These are phyloP conservation scores for Dactylellina sp. DNA, from an alignment of 2,329 filamentous ascomycete genomes.

Conservation along the genomic window DNA sequence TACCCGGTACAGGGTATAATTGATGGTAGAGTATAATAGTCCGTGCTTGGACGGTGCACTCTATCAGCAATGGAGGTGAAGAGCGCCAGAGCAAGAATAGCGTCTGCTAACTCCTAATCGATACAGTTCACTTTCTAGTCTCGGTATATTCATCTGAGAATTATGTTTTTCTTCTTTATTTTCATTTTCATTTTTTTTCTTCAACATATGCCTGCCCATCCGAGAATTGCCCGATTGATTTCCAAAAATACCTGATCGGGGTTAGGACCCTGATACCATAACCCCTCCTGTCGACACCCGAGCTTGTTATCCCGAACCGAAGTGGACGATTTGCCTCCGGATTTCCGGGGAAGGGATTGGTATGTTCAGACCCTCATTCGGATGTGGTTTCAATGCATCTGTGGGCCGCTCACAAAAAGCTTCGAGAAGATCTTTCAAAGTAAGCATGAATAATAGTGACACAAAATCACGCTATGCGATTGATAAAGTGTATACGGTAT, in stretches of 20 bases:
- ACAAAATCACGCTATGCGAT: conserved; percentile 32
- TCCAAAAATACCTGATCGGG: conserved; percentile 31
- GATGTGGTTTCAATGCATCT: conserved; percentile 32
- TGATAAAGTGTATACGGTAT: conserved; percentile 20
- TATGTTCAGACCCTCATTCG: conserved; percentile 46
- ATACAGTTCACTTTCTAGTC: conserved; percentile 7
- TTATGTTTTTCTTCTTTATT: not conserved
- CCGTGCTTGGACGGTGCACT: conserved; percentile 35
- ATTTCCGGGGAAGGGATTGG: conserved; percentile 45
- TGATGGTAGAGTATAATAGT: conserved; percentile 22
- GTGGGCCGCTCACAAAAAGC: conserved; percentile 16
- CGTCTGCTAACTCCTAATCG: conserved; percentile 18
- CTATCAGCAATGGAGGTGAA: conserved; percentile 3
- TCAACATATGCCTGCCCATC: conserved; percentile 13
- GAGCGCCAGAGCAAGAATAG: no score
- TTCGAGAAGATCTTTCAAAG: conserved; percentile 52
- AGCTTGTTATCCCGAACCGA: conserved; percentile 55
- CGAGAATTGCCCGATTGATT: conserved; percentile 49
- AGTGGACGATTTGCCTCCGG: conserved; percentile 37
- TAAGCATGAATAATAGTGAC: not conserved
- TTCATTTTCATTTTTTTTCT: not conserved
- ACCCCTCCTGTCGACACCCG: conserved; percentile 32
- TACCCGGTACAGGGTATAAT: conserved; percentile 52
- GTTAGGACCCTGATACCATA: conserved; percentile 19
- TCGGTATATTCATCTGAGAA: not conserved